Evolutionary conservation across 768 basidiomycete species (phyloP), one percentile per base, ranked within the genome.

Genomic region (Baorangia bicolor): DNA sequence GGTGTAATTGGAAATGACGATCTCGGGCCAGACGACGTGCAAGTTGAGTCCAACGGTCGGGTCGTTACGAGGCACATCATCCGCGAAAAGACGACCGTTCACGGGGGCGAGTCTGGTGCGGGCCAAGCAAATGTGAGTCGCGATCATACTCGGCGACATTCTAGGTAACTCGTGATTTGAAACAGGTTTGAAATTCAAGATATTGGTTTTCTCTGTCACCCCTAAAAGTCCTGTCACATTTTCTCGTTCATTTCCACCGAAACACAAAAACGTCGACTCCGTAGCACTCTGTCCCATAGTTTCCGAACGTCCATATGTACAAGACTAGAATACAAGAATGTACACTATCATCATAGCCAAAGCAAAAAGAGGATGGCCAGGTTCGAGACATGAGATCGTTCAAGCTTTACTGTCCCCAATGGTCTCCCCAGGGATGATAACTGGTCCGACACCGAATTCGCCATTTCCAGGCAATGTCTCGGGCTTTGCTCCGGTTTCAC

Each of bases 1-100:
- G 69, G 67, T 0, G 53, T 72, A 1, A 63, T 69, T 5, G 69
- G 71, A 7, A 63, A 59, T 4, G 65, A 63, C 28, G 70, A 72
- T 48, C 62, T 66, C 16, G 70, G 70, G 5, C 60, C 62, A 12
- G 71, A 72, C 34, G 44, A 57, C 9, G 37, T 25, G 0, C 63
- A 64, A 6, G 49, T 63, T 51, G 71, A 70, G 18, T 20, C 67
- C 0, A 35, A 69, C 5, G 70, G 69, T 11, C 62, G 66, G 10
- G 56, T 64, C 18, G 52, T 71, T 11, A 49, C 51, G 35, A 58
- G 69, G 51, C 61, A 51, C 7, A 31, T 66, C 28, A 2, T 51
- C 12, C 53, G 12, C 16, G 56, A 59, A 43, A 55, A 56, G 63
- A 40, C 55, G 23, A 33, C 53, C 33, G 43, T 52, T 11, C 44